Base-by-base conservation (phyloP, 2,329 filamentous ascomycete genomes). In the Coniochaeta prunicola region DNA sequence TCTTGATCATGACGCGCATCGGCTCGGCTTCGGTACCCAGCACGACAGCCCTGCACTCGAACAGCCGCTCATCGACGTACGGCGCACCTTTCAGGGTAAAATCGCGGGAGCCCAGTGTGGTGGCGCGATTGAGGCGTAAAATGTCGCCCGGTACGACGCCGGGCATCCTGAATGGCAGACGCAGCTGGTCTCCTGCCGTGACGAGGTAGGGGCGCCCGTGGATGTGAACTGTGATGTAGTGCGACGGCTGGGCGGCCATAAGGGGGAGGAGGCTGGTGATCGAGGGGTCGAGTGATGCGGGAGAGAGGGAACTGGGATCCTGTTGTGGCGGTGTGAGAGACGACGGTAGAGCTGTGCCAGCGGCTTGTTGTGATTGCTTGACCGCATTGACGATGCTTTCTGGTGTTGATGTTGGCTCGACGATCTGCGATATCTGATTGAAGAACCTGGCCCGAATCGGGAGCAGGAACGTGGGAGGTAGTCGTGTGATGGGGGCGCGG, bases 71-170 rank as follows among this genome's bases (percentile, higher is more conserved):
- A 71, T 97, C 92, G 62, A 97, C 76, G 70, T 89, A 93, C n/a
- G 89, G 86, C 4, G 82, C 77, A 5, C 90, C 90, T 73, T 92
- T 90, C 63, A 97, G 79, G 5, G 93, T 97, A 75, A 90, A 96
- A 73, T 97, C 93, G 63, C 94, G 83, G 65, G 88, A 93, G 30
- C 94, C 94, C 50, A 99, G 76, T 58, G 88, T 79, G 42, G 85
- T 88, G 26, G 92, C 94, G 59, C 92, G 88, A 76, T 96, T 93
- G 59, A 99, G 81, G 7, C 92, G 89, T 61, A 99, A 80, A 38
- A 96, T 78, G 70, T 97, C 93, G 31, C 94, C 94, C 0, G 92
- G 87, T 8, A 81, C 75, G 5, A 91, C 89, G 28, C 83, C 85
- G 2, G 86, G 84, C 86, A 94, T 91, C 67, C 83, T 82, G 77